phyloP scores from a whole-genome alignment of 352 stramenopile genomes.

The Pythium folliculosum region DNA sequence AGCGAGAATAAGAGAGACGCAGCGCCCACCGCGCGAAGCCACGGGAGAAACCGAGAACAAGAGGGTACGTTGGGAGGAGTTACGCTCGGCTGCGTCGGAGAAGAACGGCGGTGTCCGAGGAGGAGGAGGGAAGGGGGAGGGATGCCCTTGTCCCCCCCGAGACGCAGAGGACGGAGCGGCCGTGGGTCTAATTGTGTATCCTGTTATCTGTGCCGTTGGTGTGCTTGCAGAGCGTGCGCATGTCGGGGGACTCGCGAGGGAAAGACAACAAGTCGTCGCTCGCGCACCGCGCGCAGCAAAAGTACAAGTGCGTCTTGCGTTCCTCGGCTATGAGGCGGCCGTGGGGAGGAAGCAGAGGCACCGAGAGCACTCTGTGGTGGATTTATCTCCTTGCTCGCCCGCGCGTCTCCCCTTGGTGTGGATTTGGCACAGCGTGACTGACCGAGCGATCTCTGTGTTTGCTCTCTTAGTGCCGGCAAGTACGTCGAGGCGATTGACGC shows the following conservation, averaged over 20 bases:
- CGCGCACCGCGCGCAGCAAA: conserved; percentile 83
- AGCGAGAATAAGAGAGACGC: too few species aligned
- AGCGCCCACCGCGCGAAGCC: too few species aligned
- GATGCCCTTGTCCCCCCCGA: too few species aligned
- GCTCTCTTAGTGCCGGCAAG: conserved; percentile 63
- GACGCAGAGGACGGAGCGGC: too few species aligned
- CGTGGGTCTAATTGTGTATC: too few species aligned
- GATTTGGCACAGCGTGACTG: neutral
- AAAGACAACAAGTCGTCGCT: conserved; percentile 89
- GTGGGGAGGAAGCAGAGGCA: neutral
- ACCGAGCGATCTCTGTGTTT: neutral
- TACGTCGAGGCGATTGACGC: conserved; percentile 86
- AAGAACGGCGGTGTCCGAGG: too few species aligned
- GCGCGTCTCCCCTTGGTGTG: neutral
- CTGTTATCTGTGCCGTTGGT: too few species aligned
- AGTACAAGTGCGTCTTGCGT: conserved; percentile 72
- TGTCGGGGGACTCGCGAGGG: conserved; percentile 62
- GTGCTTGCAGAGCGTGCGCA: conserved; percentile 18
- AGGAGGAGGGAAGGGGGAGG: too few species aligned
- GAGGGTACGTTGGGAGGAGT: too few species aligned
- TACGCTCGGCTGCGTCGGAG: too few species aligned
- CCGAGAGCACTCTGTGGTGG: neutral
- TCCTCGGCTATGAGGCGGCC: too few species aligned
- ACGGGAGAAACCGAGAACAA: too few species aligned
- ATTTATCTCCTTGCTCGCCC: neutral